Evolutionary conservation across 208 protist species (phyloP), one percentile per base, ranked within the genome.

Genomic region (Crithidia acanthocephali): DNA sequence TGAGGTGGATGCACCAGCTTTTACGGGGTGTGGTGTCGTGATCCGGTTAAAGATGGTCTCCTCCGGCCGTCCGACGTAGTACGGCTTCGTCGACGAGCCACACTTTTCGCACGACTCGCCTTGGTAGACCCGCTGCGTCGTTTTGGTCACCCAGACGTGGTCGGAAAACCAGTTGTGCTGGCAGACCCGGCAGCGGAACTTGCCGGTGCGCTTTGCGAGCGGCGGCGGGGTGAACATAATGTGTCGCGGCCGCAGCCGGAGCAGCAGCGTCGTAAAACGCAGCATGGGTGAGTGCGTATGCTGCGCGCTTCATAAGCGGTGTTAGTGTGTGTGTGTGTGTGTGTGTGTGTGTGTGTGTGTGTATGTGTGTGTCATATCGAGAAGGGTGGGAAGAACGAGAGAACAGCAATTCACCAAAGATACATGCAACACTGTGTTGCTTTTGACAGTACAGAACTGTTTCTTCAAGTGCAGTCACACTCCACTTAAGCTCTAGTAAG

Each of bases 181-280:
- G 71, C 92, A 97, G 25, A 76, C 55, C 5, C 80, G 70, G 58
- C 92, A 97, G 20, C 76, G 80, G 66, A 97, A 97, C 30, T 83
- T 75, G 9, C 90, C 92, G 6, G 62, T 75, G 30, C 92, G 84
- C 57, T 81, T 77, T 13, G 82, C 70, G 11, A 97, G 87, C 22
- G 92, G 92, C 11, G 92, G 92, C 0, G 92, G 90, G 0, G 90
- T 95, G 76, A 91, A 97, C 83, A 92, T 91, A 32, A 97, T 94
- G 68, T 94, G 85, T n/a, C 92, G 76, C 32, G 92, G 92, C 57
- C 92, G 79, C 63, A 97, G 68, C 53, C 62, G 70, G 11, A 84
- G 32, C 3, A 87, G 20, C 4, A 44, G 7, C 1, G 33, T 18
- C 1, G 84, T 87, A 2, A 77, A 48, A 15, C 64, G 55, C 25